phyloP scores from a whole-genome alignment of 2,329 filamentous ascomycete species.

The Sarocladium strictum region DNA sequence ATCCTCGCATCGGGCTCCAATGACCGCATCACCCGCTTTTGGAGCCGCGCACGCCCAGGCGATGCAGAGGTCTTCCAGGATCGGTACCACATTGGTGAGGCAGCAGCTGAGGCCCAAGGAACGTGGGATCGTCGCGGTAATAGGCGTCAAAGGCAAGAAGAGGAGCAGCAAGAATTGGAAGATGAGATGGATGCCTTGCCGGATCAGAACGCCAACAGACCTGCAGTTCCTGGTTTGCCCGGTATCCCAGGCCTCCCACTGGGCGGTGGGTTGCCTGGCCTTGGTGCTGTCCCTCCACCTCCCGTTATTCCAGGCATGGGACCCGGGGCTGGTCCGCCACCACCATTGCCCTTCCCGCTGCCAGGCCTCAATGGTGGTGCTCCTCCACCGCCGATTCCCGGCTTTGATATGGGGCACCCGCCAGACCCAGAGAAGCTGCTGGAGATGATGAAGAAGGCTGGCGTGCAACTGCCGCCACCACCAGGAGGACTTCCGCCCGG shows the following conservation, averaged over 20 bases:
- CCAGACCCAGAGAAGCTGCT: slow-evolving; percentile 55
- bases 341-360: slow-evolving; percentile 40
- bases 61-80: slow-evolving; percentile 83
- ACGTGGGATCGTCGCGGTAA: slow-evolving; percentile 82
- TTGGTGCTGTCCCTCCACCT: slow-evolving; percentile 32
- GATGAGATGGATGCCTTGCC: slow-evolving; percentile 90
- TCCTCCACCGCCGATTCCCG: slow-evolving; percentile 45
- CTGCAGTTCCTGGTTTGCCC: slow-evolving; percentile 30
- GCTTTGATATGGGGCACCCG: slow-evolving; percentile 53
- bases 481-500: slow-evolving; percentile 32
- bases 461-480: slow-evolving; percentile 48
- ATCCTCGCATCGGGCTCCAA: slow-evolving; percentile 94
- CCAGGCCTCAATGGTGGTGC: slow-evolving; percentile 42
- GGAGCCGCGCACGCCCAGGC: slow-evolving; percentile 84
- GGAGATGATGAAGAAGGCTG: slow-evolving; percentile 61
- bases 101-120: slow-evolving; percentile 88
- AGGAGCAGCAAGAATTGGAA: slow-evolving; percentile 89
- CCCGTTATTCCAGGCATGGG: slow-evolving; percentile 47
- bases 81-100: slow-evolving; percentile 90
- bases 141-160: slow-evolving; percentile 74
- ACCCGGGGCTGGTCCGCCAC: slow-evolving; percentile 28
- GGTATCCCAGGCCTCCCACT: slow-evolving; percentile 56
- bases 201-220: slow-evolving; percentile 66
- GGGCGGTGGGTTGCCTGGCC: slow-evolving; percentile 31
- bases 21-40: slow-evolving; percentile 94